Evolutionary conservation across 371 early-diverging fungal genomes (phyloP).

Genomic region (Actinomortierella ambigua): DNA sequence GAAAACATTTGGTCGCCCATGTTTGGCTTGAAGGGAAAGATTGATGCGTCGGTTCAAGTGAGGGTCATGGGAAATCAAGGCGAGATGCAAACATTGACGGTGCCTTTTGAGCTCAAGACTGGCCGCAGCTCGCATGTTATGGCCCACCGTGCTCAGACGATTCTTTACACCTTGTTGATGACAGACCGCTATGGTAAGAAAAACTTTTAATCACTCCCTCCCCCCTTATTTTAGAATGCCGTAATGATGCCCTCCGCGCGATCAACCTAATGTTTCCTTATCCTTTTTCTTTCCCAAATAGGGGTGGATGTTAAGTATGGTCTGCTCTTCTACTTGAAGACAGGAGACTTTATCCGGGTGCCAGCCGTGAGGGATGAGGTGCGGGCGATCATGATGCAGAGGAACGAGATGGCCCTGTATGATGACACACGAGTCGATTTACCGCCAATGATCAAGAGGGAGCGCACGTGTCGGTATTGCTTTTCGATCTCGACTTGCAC

Average conservation of each 20-base stretch:
- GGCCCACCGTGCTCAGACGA: slow-evolving; percentile 86
- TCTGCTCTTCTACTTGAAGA: slow-evolving; percentile 77
- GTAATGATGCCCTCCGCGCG: no score
- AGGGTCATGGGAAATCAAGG: slow-evolving; percentile 27
- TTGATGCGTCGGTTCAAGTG: slow-evolving; percentile 79
- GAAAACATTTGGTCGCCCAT: slow-evolving; percentile 92
- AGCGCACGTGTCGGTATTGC: slow-evolving; percentile 77
- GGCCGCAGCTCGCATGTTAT: slow-evolving; percentile 62
- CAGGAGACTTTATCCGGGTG: slow-evolving; percentile 60
- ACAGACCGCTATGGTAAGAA: slow-evolving; percentile 84
- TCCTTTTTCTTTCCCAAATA: slow-evolving; percentile 15
- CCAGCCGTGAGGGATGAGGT: slow-evolving; percentile 70
- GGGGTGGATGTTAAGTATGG: slow-evolving; percentile 71
- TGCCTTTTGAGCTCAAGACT: slow-evolving; percentile 94
- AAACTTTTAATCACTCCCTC: no score
- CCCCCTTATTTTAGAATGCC: no score
- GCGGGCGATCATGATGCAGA: slow-evolving; percentile 66
- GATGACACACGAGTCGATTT: slow-evolving; percentile 46
- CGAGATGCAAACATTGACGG: slow-evolving; percentile 38
- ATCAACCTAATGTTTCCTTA: neutral
- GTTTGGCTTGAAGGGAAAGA: slow-evolving; percentile 92
- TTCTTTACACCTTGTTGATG: slow-evolving; percentile 86
- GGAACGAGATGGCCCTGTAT: slow-evolving; percentile 78
- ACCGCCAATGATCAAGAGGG: slow-evolving; percentile 73
- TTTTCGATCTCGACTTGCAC: slow-evolving; percentile 67